Evolutionary conservation across 164 flowering plant genomes (phyloP).

Genomic region (Dillenia suffruticosa): DNA sequence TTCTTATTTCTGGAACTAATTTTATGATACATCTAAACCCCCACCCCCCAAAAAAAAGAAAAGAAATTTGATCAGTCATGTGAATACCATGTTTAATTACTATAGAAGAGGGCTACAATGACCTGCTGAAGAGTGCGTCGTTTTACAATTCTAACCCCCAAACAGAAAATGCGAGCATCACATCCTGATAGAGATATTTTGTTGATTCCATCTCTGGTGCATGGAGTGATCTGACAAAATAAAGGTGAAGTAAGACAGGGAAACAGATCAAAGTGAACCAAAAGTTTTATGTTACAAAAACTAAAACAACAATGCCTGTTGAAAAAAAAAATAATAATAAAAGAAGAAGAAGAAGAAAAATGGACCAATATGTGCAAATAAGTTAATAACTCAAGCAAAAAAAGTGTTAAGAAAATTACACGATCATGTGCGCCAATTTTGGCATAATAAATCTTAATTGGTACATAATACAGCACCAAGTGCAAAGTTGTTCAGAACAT

Average conservation of each 20-base stretch:
- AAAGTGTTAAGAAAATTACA: too few relatives aligned
- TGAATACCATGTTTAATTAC: too few relatives aligned
- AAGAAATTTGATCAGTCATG: too few relatives aligned
- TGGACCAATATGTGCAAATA: too few relatives aligned
- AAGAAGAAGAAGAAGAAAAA: background rate
- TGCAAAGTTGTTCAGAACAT: too few relatives aligned
- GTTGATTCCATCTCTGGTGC: constrained; percentile 70
- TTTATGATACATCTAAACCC: too few relatives aligned
- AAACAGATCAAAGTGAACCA: background rate
- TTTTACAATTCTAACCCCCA: constrained; percentile 86
- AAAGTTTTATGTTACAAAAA: background rate
- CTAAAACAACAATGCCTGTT: background rate
- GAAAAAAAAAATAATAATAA: background rate
- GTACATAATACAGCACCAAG: too few relatives aligned
- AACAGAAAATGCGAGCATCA: constrained; percentile 87
- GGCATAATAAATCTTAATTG: too few relatives aligned
- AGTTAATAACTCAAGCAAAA: too few relatives aligned
- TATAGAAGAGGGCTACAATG: background rate
- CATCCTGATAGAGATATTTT: constrained; percentile 70
- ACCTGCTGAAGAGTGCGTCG: constrained; percentile 83
- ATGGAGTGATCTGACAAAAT: constrained; percentile 67
- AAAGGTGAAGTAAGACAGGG: constrained; percentile 6
- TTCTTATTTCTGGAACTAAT: too few relatives aligned
- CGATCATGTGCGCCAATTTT: too few relatives aligned
- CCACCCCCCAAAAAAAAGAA: too few relatives aligned